Base-by-base conservation (phyloP, 257 asterid species). In the Dorcoceras hygrometricum region DNA sequence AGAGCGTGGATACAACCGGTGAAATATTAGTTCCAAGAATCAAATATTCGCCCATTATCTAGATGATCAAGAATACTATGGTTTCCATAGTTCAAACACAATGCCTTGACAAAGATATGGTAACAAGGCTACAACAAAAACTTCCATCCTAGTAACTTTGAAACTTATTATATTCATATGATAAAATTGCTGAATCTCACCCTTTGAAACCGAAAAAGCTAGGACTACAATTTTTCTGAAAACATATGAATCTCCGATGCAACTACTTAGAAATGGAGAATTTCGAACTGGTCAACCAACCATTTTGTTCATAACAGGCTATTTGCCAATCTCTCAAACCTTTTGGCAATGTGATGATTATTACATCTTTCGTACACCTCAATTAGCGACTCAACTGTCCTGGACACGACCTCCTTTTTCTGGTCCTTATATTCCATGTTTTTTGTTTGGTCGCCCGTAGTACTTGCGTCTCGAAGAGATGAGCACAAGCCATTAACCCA, bases 401-500 rank as follows among this genome's bases (percentile, higher is more conserved):
- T 73, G 63, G 39, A 69, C 76, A 92, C 62, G 22, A 83, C 78
- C 59, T 83, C 88, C 81, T 71, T 87, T 75, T 92, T 92, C 75
- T 79, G 91, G 72, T 87, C 81, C 71, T 57, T 48, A 12, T 63
- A 75, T 55, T 66, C 73, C 51, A 57, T 65, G 59, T 80, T 63
- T 71, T 66, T 81, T 27, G 55, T 70, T 62, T 75, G 90, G 24
- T 62, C 76, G 64, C 43, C 77, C 66, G 84, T 69, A 58, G 69
- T 57, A 62, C 74, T 77, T 51, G 79, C 69, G 63, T 77, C 94
- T 76, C 76, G 81, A 22, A 92, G 81, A 80, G 87, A 81, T 22
- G 80, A 67, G 86, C 88, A 86, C 78, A 89, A 71, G 36, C 76
- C 82, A 65, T 75, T 71, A 26, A 92, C 66, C 98, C 98, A 92